Evolutionary conservation across 352 stramenopile species (phyloP), one percentile per base, ranked within the genome.

Genomic region (Globisporangium mamillatum): DNA sequence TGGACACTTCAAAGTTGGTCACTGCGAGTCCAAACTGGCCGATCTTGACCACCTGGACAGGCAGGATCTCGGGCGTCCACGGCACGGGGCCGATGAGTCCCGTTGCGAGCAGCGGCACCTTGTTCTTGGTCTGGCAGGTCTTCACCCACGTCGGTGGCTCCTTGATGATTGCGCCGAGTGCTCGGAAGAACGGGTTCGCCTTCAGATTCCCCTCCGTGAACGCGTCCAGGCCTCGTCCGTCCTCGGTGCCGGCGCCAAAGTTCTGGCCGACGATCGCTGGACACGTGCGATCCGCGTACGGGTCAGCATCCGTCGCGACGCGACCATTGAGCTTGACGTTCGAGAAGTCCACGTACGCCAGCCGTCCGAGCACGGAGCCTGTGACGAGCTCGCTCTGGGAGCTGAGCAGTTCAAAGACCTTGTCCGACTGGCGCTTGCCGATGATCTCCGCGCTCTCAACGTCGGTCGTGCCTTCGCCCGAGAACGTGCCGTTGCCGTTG

Each of bases 1-100:
- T 89, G 6, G 81, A 76, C 5, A 84, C 80, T 67, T 91, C 83
- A 46, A 90, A 90, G 38, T 74, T 83, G 24, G 78, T 77, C 5
- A 81, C 72, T 12, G 79, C 80, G 16, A 91, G 61, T 8, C 62
- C 80, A 20, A 91, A 72, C 53, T 85, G 77, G 4, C 82, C 83
- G 29, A 91, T 63, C 48, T 83, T 77, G 41, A 87, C 68, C 1
- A 88, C 63, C 41, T 90, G 82, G 3, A 90, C 70, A 22, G 80
- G 80, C 29, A 90, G 56, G 10, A 89, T 67, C 27, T 72, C 75
- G 0, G 82, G 82, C 41, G 69, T 63, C 77, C 77, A 87, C 1
- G 75, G 74, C 27, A 71, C 64, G 0, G 77, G 79, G 34, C 75
- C 68, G 63, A 84, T 82, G 25, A 85, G 63, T 0, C 78, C 80